Evolutionary conservation across 257 asterid species (phyloP).

Genomic region (Salvia splendens): DNA sequence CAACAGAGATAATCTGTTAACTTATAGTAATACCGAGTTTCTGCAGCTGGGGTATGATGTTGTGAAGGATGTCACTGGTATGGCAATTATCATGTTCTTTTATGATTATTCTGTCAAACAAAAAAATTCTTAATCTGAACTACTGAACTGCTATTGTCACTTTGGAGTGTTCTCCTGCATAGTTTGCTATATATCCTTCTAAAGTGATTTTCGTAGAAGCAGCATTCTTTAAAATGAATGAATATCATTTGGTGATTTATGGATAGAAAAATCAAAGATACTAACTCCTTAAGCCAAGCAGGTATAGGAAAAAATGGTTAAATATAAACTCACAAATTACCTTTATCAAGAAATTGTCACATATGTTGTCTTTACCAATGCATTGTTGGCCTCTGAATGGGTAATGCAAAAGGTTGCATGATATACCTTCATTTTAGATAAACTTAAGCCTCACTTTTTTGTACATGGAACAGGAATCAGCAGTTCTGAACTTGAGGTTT

Average conservation of each 20-base stretch:
- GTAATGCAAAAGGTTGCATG: constrained; percentile 9
- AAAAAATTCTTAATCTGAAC: not conserved
- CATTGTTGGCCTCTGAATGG: constrained; percentile 3
- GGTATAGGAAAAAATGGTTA: not conserved
- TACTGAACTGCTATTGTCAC: not conserved
- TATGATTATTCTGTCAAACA: not conserved
- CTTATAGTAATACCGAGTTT: constrained; percentile 35
- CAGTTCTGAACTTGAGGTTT: constrained; percentile 47
- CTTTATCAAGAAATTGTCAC: not conserved
- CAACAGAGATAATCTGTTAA: constrained; percentile 20
- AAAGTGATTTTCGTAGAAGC: not conserved
- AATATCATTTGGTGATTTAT: not conserved
- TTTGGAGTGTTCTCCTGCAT: constrained; percentile 14
- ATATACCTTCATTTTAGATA: constrained; percentile 5
- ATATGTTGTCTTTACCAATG: not conserved
- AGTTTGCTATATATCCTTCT: not conserved
- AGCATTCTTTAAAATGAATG: constrained; percentile 1
- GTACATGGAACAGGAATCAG: constrained; percentile 50
- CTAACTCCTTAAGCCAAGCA: not conserved
- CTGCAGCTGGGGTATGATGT: constrained; percentile 51
- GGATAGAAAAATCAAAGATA: not conserved
- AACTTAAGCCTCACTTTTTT: constrained; percentile 11
- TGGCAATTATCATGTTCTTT: constrained; percentile 6
- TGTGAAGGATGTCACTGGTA: constrained; percentile 60
- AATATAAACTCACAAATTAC: not conserved